A percentile compares a stretch with the other conserved stretches of the same genome.
Evolutionary conservation across 345 rosid species (phyloP).

Genomic region (Fremontodendron californicum): DNA sequence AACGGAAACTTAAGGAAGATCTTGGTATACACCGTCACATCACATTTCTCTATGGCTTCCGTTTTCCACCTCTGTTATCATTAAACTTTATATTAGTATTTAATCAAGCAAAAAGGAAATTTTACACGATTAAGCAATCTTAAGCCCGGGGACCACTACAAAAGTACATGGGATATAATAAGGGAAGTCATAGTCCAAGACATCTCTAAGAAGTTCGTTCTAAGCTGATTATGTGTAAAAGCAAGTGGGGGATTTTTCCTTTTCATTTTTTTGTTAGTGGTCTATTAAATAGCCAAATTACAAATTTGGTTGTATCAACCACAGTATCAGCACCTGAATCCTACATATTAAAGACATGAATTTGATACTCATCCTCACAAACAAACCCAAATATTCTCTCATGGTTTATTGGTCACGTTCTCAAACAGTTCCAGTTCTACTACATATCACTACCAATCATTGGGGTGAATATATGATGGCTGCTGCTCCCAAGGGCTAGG

Average conservation of each 20-base stretch:
- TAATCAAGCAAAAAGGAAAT: background rate
- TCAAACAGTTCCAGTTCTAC: background rate
- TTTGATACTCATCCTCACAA: background rate
- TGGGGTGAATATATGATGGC: background rate
- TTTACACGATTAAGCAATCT: background rate
- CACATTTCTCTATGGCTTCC: slow-evolving; percentile 83
- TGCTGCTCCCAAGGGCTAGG: background rate
- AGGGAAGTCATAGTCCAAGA: background rate
- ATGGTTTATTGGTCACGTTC: background rate
- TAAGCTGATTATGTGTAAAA: background rate
- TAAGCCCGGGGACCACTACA: background rate
- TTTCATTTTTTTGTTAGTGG: background rate
- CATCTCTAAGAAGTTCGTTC: background rate
- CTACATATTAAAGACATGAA: background rate
- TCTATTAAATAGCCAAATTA: background rate
- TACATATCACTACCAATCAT: background rate
- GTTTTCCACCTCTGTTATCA: slow-evolving; percentile 84
- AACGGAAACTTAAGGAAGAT: slow-evolving; percentile 89
- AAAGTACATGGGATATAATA: background rate
- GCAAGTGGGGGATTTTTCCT: background rate
- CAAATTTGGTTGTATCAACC: background rate
- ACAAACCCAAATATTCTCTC: background rate
- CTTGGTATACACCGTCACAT: slow-evolving; percentile 93
- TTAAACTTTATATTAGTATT: background rate
- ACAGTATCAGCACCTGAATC: background rate